Evolutionary conservation across 2,329 filamentous ascomycete genomes (phyloP).

Genomic region (Neofusicoccum laricinum): DNA sequence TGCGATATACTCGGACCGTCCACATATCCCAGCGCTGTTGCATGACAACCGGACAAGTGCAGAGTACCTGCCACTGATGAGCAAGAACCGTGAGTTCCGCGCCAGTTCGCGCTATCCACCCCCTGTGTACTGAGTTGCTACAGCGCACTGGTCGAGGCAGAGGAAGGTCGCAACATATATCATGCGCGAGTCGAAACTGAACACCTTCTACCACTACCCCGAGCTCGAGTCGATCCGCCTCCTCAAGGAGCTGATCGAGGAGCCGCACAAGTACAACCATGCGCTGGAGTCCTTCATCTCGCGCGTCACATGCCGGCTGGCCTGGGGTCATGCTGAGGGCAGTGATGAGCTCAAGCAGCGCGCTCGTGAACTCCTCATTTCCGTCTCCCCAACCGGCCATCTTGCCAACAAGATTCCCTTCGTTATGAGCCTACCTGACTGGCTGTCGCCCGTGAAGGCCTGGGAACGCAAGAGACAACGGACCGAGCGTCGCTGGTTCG

Average conservation of each 20-base stretch:
- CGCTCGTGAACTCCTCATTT: conserved; percentile 45
- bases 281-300: conserved; percentile 45
- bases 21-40: conserved; percentile 44
- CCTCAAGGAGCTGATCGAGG: conserved; percentile 43
- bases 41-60: conserved; percentile 44
- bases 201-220: conserved; percentile 42
- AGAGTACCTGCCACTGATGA: conserved; percentile 45
- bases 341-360: conserved; percentile 48
- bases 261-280: conserved; percentile 43
- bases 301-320: conserved; percentile 46
- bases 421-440: conserved; percentile 44
- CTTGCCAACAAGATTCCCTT: conserved; percentile 46
- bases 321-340: conserved; percentile 44
- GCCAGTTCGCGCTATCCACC: not conserved
- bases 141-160: conserved; percentile 42
- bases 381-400: conserved; percentile 46
- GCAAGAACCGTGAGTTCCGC: conserved; percentile 37
- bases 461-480: conserved; percentile 44
- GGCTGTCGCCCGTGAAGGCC: conserved; percentile 41
- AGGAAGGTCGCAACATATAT: conserved; percentile 45
- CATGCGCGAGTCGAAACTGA: conserved; percentile 43
- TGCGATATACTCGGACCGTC: conserved; percentile 46
- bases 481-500: conserved; percentile 44
- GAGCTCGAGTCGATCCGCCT: conserved; percentile 46
- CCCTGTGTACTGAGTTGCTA: conserved; percentile 20